phyloP scores from a whole-genome alignment of 2,329 filamentous ascomycete genomes.

The Penicillium sp. region DNA sequence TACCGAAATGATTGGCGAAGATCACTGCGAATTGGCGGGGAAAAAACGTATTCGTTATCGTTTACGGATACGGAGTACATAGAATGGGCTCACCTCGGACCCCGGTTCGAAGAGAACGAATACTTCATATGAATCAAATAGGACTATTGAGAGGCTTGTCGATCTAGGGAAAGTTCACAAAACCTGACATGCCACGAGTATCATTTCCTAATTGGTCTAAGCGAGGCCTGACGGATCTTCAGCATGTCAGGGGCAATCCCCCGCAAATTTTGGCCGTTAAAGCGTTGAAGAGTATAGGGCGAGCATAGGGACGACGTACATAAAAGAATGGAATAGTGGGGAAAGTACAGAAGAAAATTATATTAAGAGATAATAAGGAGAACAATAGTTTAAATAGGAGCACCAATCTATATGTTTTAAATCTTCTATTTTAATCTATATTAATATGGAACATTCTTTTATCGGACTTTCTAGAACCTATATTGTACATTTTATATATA shows the following conservation, averaged over 20 bases:
- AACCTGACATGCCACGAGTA: constrained; percentile 10
- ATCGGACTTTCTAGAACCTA: no score
- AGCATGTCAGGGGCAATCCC: constrained; percentile 13
- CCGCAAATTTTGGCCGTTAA: background rate
- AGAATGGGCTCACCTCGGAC: constrained; percentile 1
- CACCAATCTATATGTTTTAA: no score
- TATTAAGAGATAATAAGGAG: no score
- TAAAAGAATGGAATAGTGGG: no score
- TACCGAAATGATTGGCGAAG: background rate
- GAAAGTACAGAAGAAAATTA: no score
- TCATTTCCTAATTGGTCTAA: constrained; percentile 21
- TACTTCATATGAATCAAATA: constrained; percentile 7
- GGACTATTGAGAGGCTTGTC: background rate
- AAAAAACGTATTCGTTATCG: constrained; percentile 8
- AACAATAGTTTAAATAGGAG: no score
- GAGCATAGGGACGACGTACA: no score
- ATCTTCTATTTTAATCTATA: no score
- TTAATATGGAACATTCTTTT: no score
- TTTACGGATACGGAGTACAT: background rate
- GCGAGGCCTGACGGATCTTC: constrained; percentile 9
- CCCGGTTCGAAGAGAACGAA: background rate
- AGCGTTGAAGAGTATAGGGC: no score
- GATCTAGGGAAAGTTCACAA: background rate
- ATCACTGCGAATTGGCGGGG: background rate
- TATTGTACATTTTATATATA: no score